Percentiles rank a stretch among this genome's conserved stretches.
Evolutionary conservation across 177 flowering plant genomes (phyloP).

Genomic region (Vitis hybrid): DNA sequence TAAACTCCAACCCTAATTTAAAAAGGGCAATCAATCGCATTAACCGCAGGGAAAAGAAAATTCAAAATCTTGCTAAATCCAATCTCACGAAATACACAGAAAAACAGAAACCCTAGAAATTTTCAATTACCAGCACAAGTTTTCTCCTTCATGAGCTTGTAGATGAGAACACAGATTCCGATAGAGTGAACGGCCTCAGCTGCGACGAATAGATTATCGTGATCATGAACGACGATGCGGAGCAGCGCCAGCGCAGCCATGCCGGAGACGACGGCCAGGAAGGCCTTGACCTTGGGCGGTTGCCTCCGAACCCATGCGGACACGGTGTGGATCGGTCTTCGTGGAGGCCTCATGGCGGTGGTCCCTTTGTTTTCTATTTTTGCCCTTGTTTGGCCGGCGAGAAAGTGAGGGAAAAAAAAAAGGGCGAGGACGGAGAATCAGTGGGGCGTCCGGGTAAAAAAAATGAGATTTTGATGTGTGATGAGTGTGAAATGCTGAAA

Average conservation of each 20-base stretch:
- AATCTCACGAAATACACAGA: neutral
- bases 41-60: too few species aligned
- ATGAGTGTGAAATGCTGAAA: too few species aligned
- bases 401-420: neutral
- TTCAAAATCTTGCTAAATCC: neutral
- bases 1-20: too few species aligned
- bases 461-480: too few species aligned
- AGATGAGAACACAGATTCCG: conserved; percentile 83
- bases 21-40: too few species aligned
- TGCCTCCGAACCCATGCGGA: conserved; percentile 77
- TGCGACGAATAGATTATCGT: conserved; percentile 89
- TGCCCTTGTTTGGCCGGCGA: neutral
- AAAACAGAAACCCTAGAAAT: neutral
- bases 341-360: conserved; percentile 34
- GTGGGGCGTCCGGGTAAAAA: neutral
- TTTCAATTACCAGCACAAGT: conserved; percentile 76
- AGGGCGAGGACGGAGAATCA: neutral
- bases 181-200: conserved; percentile 90
- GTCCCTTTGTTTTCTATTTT: neutral
- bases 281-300: conserved; percentile 92
- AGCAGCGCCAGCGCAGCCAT: conserved; percentile 82
- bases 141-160: conserved; percentile 87
- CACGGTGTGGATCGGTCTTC: conserved; percentile 61
- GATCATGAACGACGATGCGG: conserved; percentile 78
- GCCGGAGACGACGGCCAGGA: conserved; percentile 78